A percentile compares a stretch with the other conserved stretches of the same genome.
phyloP scores from a whole-genome alignment of 768 basidiomycete species.

The Tylopilus vinaceipallidus region DNA sequence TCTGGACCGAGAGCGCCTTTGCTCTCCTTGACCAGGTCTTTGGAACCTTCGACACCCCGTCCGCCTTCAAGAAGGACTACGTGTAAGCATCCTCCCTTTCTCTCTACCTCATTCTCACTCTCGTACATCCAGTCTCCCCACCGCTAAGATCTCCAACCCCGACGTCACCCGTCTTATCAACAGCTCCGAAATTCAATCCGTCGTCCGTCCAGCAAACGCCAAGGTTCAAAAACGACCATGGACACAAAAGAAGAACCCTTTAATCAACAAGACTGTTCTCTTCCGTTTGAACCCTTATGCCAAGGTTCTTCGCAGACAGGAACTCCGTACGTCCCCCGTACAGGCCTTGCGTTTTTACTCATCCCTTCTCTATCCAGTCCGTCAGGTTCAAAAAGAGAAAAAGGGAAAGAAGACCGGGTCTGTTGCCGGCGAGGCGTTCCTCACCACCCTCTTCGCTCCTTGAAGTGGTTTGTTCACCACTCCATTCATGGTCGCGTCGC shows the following conservation, averaged over 20 bases:
- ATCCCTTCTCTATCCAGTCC: conserved; percentile 47
- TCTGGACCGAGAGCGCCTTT: conserved; percentile 98
- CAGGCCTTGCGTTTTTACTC: neutral
- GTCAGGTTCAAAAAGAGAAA: conserved; percentile 60
- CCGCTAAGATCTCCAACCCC: conserved; percentile 95
- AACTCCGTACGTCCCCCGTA: conserved; percentile 65
- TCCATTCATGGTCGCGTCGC: conserved; percentile 3
- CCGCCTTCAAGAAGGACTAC: conserved; percentile 87
- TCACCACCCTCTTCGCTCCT: conserved; percentile 80
- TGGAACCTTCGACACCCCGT: conserved; percentile 90
- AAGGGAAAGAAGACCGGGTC: conserved; percentile 62
- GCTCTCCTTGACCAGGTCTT: conserved; percentile 90
- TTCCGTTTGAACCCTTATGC: conserved; percentile 99
- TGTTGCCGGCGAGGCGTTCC: conserved; percentile 80
- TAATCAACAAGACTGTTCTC: conserved; percentile 88
- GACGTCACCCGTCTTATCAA: conserved; percentile 98
- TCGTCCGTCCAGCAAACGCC: conserved; percentile 86
- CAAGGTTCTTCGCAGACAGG: conserved; percentile 87
- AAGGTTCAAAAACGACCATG: conserved; percentile 90
- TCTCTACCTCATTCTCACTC: neutral
- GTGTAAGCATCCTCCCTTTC: conserved; percentile 44
- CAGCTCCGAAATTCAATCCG: conserved; percentile 96
- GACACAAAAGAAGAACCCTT: conserved; percentile 99
- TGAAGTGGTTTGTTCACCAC: conserved; percentile 39
- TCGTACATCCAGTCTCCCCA: conserved; percentile 63